Evolutionary conservation across 1,139 yeast species (phyloP), one percentile per base, ranked within the genome.

Genomic region (Kluyveromyces sp.): DNA sequence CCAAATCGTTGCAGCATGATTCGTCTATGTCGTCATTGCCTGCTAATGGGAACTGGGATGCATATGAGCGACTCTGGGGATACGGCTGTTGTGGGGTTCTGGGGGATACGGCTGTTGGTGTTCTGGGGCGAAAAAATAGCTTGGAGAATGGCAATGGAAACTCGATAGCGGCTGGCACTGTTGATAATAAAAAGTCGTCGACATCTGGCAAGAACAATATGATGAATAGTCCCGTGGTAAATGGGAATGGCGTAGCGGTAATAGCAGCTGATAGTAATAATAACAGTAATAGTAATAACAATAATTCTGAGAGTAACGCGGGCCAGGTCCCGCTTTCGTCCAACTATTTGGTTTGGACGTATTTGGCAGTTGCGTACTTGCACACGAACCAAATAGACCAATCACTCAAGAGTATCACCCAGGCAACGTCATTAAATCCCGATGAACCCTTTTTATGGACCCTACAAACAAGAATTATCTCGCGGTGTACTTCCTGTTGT

Each of bases 321-420:
- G 27, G n/a, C 8, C 7, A 25, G 26, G 41, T 25, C 7, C 25
- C 39, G n/a, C 29, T 41, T 10, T 41, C 43, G 5, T 41, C 43
- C 10, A 41, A 41, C 30, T 41, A 41, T 29, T 8, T 41, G 34
- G 37, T 53, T 7, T 53, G 56, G 56, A 50, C 50, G 27, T 49
- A 48, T 25, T 31, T 53, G 39, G 52, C 54, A 15, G 34, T 38
- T 4, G 41, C 40, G 6, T 38, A 37, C 26, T 30, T 38, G 21
- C 45, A 37, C 31, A 42, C 41, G 15, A 42, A 42, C 37, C 41
- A 42, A 32, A 38, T 37, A 15, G 41, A 37, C 37, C 41, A 31
- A 25, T 31, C 43, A 15, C 28, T 41, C 33, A 41, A 41, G 25
- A 41, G 43, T 32, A 33, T 39, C 40, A 45, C 42, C 10, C 45